phyloP scores from a whole-genome alignment of 179 eudicot species.

The Silene coronaria region DNA sequence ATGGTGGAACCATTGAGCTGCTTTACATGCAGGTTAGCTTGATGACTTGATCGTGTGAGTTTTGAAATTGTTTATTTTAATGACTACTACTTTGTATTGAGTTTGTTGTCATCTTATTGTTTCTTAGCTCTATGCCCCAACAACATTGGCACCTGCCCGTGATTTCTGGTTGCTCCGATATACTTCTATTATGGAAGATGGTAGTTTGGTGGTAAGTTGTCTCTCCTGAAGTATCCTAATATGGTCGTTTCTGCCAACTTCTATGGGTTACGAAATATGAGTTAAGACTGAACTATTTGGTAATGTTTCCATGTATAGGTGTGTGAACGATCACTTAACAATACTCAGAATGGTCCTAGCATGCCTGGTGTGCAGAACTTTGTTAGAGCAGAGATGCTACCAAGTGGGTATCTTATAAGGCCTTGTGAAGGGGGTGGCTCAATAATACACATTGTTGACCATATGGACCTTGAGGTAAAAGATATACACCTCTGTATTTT shows the following conservation, averaged over 20 bases:
- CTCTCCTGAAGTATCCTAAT: neutral
- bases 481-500: neutral
- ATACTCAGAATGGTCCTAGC: conserved; percentile 87
- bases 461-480: conserved; percentile 74
- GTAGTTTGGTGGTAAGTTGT: conserved; percentile 67
- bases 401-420: conserved; percentile 83
- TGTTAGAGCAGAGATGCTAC: conserved; percentile 81
- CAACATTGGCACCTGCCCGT: conserved; percentile 76
- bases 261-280: neutral
- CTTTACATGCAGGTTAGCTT: conserved; percentile 73
- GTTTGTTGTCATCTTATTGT: conserved; percentile 5
- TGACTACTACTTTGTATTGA: neutral
- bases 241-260: neutral
- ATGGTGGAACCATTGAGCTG: conserved; percentile 77
- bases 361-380: conserved; percentile 83
- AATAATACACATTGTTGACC: conserved; percentile 85
- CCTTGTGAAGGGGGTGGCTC: conserved; percentile 99
- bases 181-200: conserved; percentile 68
- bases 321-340: conserved; percentile 83
- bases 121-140: conserved; percentile 69
- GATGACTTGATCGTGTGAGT: neutral
- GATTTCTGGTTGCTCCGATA: conserved; percentile 82
- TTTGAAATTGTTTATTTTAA: neutral
- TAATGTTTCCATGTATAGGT: conserved; percentile 36
- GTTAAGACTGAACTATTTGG: neutral